These are phyloP conservation scores for Sugiyamaella lignohabitans DNA, from an alignment of 805 yeast species.

Conservation along the genomic window DNA sequence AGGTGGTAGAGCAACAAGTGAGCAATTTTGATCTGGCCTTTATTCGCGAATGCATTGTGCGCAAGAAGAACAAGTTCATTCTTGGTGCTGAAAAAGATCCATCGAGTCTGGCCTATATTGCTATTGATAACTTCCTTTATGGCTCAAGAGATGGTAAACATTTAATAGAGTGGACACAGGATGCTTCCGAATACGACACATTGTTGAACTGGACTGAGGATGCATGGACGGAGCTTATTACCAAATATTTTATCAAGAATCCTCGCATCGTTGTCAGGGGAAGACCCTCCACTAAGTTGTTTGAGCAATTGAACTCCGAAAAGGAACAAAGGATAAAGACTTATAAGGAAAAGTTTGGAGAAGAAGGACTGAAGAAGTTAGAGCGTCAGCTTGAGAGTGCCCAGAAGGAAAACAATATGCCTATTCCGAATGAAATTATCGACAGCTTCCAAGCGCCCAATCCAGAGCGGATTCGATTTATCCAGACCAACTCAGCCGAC, in stretches of 20 bases:
- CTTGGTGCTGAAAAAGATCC: slow-evolving; percentile 43
- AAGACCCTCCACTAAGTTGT: slow-evolving; percentile 59
- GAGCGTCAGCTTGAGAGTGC: slow-evolving; percentile 53
- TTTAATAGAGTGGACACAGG: slow-evolving; percentile 48
- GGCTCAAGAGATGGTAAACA: slow-evolving; percentile 59
- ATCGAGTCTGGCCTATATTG: slow-evolving; percentile 53
- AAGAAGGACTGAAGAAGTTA: slow-evolving; percentile 50
- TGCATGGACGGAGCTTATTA: slow-evolving; percentile 59
- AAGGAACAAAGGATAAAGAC: slow-evolving; percentile 44
- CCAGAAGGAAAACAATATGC: slow-evolving; percentile 57
- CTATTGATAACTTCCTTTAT: slow-evolving; percentile 74
- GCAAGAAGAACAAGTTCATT: slow-evolving; percentile 50
- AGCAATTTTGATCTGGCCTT: slow-evolving; percentile 54
- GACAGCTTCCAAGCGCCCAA: slow-evolving; percentile 63
- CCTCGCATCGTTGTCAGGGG: slow-evolving; percentile 62
- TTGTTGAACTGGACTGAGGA: slow-evolving; percentile 54
- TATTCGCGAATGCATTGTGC: slow-evolving; percentile 62
- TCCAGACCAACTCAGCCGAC: slow-evolving; percentile 57
- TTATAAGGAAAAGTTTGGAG: slow-evolving; percentile 49
- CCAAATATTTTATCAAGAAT: slow-evolving; percentile 50
- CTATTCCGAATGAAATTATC: slow-evolving; percentile 66
- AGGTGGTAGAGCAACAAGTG: slow-evolving; percentile 42
- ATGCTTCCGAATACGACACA: slow-evolving; percentile 53
- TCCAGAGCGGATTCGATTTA: slow-evolving; percentile 66
- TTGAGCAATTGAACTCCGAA: slow-evolving; percentile 45